These are phyloP conservation scores for Dionaea muscipula DNA, from an alignment of 179 eudicot species.

Conservation along the genomic window DNA sequence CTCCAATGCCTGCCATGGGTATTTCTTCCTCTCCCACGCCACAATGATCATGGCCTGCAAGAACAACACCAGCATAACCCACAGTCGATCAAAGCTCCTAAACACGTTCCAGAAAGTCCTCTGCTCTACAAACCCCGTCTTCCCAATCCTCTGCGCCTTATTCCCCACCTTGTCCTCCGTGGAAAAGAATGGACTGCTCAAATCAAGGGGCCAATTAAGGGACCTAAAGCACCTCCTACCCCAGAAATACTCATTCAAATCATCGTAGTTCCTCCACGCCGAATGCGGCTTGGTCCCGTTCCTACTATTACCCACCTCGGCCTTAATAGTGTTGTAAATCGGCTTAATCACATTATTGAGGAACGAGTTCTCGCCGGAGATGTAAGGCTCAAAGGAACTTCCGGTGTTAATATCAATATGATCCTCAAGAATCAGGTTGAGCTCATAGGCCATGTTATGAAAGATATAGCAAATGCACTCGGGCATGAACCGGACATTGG, in stretches of 20 bases:
- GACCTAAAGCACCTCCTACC: constrained; percentile 54
- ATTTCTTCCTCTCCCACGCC: constrained; percentile 31
- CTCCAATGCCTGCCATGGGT: constrained; percentile 54
- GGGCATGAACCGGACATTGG: constrained; percentile 58
- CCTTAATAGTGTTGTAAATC: constrained; percentile 34
- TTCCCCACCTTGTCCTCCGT: constrained; percentile 18
- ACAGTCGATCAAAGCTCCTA: constrained; percentile 78
- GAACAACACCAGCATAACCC: constrained; percentile 60
- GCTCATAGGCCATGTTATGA: constrained; percentile 66
- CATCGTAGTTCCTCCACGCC: constrained; percentile 96
- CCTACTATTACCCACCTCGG: constrained; percentile 49
- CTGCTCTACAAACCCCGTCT: constrained; percentile 95
- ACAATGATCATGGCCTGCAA: constrained; percentile 66
- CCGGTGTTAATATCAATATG: constrained; percentile 44
- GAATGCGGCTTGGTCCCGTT: constrained; percentile 78
- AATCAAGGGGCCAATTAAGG: constrained; percentile 70
- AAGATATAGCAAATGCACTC: constrained; percentile 78
- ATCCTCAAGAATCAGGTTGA: constrained; percentile 45
- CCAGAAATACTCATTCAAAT: constrained; percentile 89
- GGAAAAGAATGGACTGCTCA: constrained; percentile 33
- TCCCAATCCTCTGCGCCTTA: constrained; percentile 44
- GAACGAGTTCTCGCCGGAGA: constrained; percentile 39
- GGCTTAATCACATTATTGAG: constrained; percentile 44
- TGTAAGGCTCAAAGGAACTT: constrained; percentile 28
- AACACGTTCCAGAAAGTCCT: constrained; percentile 88